Base-by-base conservation (phyloP, 169 alveolate species). In the Plasmodium knowlesi region DNA sequence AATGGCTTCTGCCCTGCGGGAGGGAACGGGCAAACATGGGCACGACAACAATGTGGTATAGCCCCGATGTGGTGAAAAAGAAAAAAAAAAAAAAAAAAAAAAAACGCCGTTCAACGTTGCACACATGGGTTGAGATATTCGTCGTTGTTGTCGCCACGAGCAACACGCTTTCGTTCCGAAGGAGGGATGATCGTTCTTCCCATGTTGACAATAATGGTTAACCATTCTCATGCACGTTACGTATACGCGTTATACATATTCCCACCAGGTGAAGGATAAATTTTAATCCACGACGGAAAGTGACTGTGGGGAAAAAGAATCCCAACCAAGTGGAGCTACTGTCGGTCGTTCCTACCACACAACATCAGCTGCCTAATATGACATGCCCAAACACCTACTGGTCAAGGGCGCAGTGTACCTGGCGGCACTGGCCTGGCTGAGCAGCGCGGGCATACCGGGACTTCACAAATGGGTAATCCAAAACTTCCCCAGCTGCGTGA, bases 391-490 rank as follows among this genome's bases (percentile, higher is more conserved):
- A 43, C 32, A 53, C 16, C 57, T 34, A 30, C 19, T 14, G 37
- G 30, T 73, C 22, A 32, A 32, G 10, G 37, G 79, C 14, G n/a
- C 43, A 53, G 37, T 74, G 70, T 53, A 34, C 80, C 41, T 92
- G n/a, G 12, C 67, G 46, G 8, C 53, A 16, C 16, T 72, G 50
- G 10, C 50, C 53, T 57, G 70, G 25, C 8, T 41, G 53, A 61
- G 37, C 22, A 83, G 50, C 16, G 79, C 92, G 14, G 97, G 97
- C 19, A 93, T 95, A 43, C 92, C 95, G 5, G 97, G 97, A 12
- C 78, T 95, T 8, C 97, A 95, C 82, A 91, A 89, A 50, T 95
- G 96, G 96, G 30, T 95, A 12, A 83, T 88, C 12, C 67, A 34
- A 16, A 85, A 93, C 34, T 95, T 95, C 67, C 96, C 97, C 6